phyloP scores from a whole-genome alignment of 805 yeast species.

The Wickerhamomyces tratensis region DNA sequence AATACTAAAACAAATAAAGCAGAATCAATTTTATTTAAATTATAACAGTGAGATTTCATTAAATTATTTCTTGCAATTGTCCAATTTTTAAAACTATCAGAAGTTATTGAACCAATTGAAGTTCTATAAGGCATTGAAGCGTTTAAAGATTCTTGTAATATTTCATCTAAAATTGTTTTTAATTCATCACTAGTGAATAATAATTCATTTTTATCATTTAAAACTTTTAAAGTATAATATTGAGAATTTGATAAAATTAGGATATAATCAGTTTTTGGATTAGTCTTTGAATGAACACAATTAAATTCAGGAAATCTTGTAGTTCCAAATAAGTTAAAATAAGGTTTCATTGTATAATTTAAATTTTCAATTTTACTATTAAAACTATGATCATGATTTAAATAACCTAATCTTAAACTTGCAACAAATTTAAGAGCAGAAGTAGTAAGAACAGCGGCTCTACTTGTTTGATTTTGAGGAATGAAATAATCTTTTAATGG shows the following conservation, averaged over 20 bases:
- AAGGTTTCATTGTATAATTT: constrained; percentile 55
- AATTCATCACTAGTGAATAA: constrained; percentile 60
- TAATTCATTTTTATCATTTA: constrained; percentile 57
- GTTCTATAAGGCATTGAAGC: constrained; percentile 53
- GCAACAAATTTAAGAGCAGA: constrained; percentile 60
- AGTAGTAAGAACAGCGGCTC: constrained; percentile 58
- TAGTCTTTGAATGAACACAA: constrained; percentile 72
- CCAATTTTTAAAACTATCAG: constrained; percentile 83
- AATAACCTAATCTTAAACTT: constrained; percentile 41
- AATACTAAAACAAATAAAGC: constrained; percentile 75
- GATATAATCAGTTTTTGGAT: constrained; percentile 57
- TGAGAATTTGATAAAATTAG: constrained; percentile 73
- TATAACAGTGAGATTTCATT: constrained; percentile 26
- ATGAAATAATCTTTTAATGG: constrained; percentile 43
- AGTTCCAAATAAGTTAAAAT: constrained; percentile 58
- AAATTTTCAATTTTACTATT: constrained; percentile 27
- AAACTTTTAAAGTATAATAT: constrained; percentile 79
- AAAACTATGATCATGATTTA: constrained; percentile 52
- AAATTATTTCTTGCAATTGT: constrained; percentile 54
- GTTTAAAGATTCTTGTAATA: constrained; percentile 57
- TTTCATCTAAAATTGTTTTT: constrained; percentile 51
- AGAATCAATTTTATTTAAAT: constrained; percentile 46
- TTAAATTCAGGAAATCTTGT: constrained; percentile 42
- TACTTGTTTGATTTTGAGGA: constrained; percentile 56
- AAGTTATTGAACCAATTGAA: constrained; percentile 80